Conservation (phyloP, 2,329 filamentous ascomycete species). For the Didymella pinodella region DNA sequence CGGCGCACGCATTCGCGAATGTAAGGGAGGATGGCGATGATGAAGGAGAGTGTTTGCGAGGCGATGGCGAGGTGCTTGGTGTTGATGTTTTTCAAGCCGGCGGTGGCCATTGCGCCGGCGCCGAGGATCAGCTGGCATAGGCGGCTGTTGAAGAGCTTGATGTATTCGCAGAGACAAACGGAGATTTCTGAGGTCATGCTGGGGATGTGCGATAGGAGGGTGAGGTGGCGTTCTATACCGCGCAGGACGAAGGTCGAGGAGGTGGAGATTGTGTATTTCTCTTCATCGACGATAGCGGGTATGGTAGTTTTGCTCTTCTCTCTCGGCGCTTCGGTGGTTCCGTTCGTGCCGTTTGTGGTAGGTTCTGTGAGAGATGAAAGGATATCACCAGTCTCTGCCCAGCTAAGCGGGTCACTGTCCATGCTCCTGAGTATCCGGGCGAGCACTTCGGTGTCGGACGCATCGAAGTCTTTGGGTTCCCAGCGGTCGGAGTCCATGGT, state of each 20-base stretch:
- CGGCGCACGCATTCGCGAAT: constrained; percentile 89
- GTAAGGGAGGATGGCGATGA: constrained; percentile 86
- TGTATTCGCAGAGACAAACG: constrained; percentile 78
- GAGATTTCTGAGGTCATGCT: constrained; percentile 88
- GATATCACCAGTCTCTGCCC: constrained; percentile 65
- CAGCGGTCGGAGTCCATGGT: constrained; percentile 83
- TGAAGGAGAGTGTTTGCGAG: constrained; percentile 86
- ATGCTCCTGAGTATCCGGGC: constrained; percentile 72
- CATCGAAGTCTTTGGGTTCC: constrained; percentile 77
- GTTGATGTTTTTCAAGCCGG: constrained; percentile 87
- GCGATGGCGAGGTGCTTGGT: constrained; percentile 94
- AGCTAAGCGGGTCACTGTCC: constrained; percentile 72
- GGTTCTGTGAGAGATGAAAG: constrained; percentile 33
- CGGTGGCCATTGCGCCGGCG: constrained; percentile 86
- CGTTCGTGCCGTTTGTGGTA: constrained; percentile 38
- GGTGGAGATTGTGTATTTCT: constrained; percentile 84
- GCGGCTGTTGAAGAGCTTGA: constrained; percentile 93
- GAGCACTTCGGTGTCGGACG: constrained; percentile 68
- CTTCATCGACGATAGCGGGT: constrained; percentile 78
- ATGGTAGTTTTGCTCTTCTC: constrained; percentile 56
- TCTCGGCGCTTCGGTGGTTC: constrained; percentile 39
- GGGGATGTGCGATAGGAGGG: constrained; percentile 83
- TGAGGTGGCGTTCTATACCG: constrained; percentile 82
- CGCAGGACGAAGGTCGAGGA: constrained; percentile 83
- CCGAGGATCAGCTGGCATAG: constrained; percentile 96